A percentile compares a stretch with the other conserved stretches of the same genome.
phyloP scores from a whole-genome alignment of 2,329 filamentous ascomycete species.

The Endothia cerciana region DNA sequence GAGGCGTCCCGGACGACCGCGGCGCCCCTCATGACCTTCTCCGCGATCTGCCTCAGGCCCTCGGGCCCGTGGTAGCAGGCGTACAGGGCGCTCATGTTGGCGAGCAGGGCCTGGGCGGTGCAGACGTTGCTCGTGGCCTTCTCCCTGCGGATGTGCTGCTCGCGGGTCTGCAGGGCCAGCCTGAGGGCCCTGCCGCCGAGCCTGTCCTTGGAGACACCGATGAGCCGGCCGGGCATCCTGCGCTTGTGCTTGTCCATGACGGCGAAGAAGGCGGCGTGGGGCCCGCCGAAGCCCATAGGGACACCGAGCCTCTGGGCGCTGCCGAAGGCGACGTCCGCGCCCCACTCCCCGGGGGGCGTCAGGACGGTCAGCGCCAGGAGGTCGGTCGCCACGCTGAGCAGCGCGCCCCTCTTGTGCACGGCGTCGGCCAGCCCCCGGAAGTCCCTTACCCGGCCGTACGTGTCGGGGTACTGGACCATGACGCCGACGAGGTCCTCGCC shows the following conservation, averaged over 20 bases:
- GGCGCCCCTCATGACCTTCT: constrained; percentile 73
- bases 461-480: constrained; percentile 94
- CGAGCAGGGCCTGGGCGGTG: constrained; percentile 89
- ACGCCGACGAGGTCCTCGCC: constrained; percentile 86
- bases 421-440: constrained; percentile 74
- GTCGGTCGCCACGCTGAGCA: constrained; percentile 88
- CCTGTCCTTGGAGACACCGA: constrained; percentile 90
- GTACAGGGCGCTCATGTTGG: constrained; percentile 96
- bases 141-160: constrained; percentile 94
- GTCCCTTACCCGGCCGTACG: constrained; percentile 77
- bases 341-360: constrained; percentile 90
- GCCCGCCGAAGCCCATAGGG: constrained; percentile 88
- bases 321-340: constrained; percentile 93
- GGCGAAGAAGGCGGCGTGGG: constrained; percentile 96
- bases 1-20: constrained; percentile 53
- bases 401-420: constrained; percentile 76
- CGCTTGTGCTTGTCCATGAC: constrained; percentile 90
- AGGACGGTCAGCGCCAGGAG: constrained; percentile 84
- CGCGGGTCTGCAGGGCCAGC: constrained; percentile 85
- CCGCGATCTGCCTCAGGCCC: constrained; percentile 81
- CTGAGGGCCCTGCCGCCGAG: constrained; percentile 80
- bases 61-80: constrained; percentile 90
- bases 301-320: constrained; percentile 91
- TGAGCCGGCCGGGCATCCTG: constrained; percentile 87
- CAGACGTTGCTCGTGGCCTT: constrained; percentile 98